Evolutionary conservation across 2,329 filamentous ascomycete genomes (phyloP).

Genomic region (Ophiostoma novo-ulmi): DNA sequence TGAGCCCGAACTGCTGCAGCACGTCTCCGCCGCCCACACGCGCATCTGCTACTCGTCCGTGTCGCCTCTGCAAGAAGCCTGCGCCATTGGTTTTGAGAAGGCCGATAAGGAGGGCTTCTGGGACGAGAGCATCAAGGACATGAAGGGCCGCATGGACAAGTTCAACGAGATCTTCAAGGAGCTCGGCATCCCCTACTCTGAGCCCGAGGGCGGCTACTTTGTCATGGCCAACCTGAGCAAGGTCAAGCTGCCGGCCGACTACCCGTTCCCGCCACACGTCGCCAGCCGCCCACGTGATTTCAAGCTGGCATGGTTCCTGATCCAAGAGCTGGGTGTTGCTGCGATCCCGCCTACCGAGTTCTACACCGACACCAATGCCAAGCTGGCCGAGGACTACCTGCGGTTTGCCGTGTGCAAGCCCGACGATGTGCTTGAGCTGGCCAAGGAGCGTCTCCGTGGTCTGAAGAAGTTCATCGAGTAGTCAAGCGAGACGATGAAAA

Average conservation of each 20-base stretch:
- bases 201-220: slow-evolving; percentile 96
- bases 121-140: slow-evolving; percentile 74
- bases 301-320: slow-evolving; percentile 92
- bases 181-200: slow-evolving; percentile 72
- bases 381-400: slow-evolving; percentile 87
- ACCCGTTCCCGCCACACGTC: slow-evolving; percentile 86
- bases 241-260: slow-evolving; percentile 75
- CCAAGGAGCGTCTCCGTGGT: slow-evolving; percentile 68
- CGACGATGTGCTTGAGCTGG: slow-evolving; percentile 73
- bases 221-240: slow-evolving; percentile 90
- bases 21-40: slow-evolving; percentile 88
- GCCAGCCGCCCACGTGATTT: slow-evolving; percentile 84
- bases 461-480: slow-evolving; percentile 63
- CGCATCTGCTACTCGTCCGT: slow-evolving; percentile 94
- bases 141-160: slow-evolving; percentile 80
- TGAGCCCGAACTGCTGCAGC: slow-evolving; percentile 79
- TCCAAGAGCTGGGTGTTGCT: slow-evolving; percentile 91
- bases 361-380: slow-evolving; percentile 78
- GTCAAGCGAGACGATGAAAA: not conserved
- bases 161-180: slow-evolving; percentile 82
- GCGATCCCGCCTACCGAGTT: slow-evolving; percentile 97
- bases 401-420: slow-evolving; percentile 96
- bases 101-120: slow-evolving; percentile 83
- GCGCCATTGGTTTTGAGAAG: slow-evolving; percentile 88
- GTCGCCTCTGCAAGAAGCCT: slow-evolving; percentile 88